Evolutionary conservation across 2,329 filamentous ascomycete species (phyloP).

Genomic region (Colletotrichum sp.): DNA sequence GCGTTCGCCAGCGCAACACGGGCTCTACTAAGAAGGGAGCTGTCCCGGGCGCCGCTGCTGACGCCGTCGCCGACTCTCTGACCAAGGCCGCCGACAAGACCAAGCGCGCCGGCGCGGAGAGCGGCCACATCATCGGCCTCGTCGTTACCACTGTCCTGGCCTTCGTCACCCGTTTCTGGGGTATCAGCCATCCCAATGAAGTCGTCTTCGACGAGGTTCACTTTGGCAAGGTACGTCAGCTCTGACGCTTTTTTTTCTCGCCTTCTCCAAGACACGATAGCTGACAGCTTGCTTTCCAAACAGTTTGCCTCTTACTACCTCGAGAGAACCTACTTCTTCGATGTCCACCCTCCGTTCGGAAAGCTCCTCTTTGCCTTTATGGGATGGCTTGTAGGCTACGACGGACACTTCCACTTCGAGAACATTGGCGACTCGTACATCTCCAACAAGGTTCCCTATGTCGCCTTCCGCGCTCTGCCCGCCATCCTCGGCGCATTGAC

Average conservation of each 20-base stretch:
- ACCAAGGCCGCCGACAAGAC: constrained; percentile 45
- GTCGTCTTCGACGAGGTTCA: constrained; percentile 99
- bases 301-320: constrained; percentile 84
- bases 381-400: constrained; percentile 96
- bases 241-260: neutral
- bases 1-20: constrained; percentile 63
- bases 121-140: constrained; percentile 84
- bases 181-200: constrained; percentile 92
- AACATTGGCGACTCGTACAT: constrained; percentile 99
- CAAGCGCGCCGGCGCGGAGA: constrained; percentile 61
- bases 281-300: constrained; percentile 21
- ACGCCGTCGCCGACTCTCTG: constrained; percentile 57
- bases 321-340: constrained; percentile 98
- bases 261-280: neutral
- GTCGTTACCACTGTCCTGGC: constrained; percentile 79
- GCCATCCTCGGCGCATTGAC: constrained; percentile 91
- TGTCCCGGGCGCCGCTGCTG: constrained; percentile 39
- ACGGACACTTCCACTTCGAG: constrained; percentile 97
- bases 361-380: constrained; percentile 97
- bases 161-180: constrained; percentile 94
- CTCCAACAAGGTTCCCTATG: constrained; percentile 94
- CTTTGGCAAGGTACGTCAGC: constrained; percentile 86
- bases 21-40: constrained; percentile 53
- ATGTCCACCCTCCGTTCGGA: constrained; percentile 96
- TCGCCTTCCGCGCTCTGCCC: constrained; percentile 92